phyloP scores from a whole-genome alignment of 352 stramenopile genomes.

The Globisporangium nodosum region DNA sequence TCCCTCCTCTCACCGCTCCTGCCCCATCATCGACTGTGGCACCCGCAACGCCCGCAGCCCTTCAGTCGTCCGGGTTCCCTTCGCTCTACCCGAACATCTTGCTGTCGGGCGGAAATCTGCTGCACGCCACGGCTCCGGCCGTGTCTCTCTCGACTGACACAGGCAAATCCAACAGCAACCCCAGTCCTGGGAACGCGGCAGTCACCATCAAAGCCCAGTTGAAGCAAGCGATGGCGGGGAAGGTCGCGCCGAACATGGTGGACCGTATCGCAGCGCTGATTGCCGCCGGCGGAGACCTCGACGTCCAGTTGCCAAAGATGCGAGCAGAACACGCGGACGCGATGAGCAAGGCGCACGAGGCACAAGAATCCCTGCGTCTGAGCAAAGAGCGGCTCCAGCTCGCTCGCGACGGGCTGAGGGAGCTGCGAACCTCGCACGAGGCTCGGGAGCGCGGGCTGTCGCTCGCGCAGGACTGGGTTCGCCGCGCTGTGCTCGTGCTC shows the following conservation, averaged over 20 bases:
- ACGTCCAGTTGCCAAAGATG: slow-evolving; percentile 70
- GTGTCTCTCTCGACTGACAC: neutral
- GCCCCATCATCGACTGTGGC: slow-evolving; percentile 1
- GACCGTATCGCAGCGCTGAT: slow-evolving; percentile 56
- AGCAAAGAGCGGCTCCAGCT: slow-evolving; percentile 53
- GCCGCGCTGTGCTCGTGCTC: slow-evolving; percentile 39
- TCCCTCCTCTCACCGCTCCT: neutral
- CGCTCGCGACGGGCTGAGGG: slow-evolving; percentile 47
- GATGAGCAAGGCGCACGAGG: slow-evolving; percentile 60
- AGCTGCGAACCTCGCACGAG: slow-evolving; percentile 57
- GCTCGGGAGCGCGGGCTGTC: slow-evolving; percentile 60
- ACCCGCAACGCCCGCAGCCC: slow-evolving; percentile 3
- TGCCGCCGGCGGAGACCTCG: slow-evolving; percentile 49
- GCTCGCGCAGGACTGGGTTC: slow-evolving; percentile 51
- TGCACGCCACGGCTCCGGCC: neutral
- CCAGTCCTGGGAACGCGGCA: neutral
- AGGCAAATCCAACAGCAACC: neutral
- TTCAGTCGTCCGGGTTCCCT: slow-evolving; percentile 30
- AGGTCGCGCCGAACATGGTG: slow-evolving; percentile 32
- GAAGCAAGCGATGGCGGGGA: slow-evolving; percentile 5
- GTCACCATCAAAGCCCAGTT: neutral
- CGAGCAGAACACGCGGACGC: slow-evolving; percentile 62
- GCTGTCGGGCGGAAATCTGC: neutral
- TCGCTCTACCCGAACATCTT: slow-evolving; percentile 25
- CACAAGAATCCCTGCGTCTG: slow-evolving; percentile 57